Evolutionary conservation across 2,329 filamentous ascomycete species (phyloP), one percentile per base, ranked within the genome.

Genomic region (Paramyrothecium sp.): DNA sequence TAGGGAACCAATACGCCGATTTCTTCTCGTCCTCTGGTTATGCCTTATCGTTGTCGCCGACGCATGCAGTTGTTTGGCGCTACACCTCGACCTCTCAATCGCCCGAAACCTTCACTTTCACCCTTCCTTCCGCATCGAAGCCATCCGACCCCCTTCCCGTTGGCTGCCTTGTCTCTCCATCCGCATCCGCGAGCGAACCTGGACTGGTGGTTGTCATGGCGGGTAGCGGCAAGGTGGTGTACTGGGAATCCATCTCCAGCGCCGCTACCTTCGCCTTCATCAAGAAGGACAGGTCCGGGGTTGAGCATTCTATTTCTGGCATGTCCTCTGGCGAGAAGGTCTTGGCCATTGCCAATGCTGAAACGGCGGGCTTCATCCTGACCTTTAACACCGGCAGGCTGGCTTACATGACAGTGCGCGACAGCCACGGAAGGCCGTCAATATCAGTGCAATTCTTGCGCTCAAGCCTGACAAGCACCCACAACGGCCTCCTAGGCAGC

Each of bases 191-290:
- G n/a, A 85, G 86, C 52, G 90, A 96, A 64, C 89, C 93, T 34
- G 95, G 95, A 2, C 81, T 99, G 41, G 86, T 99, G 26, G 84
- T 97, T 41, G 82, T 98, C 41, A 91, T 94, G 77, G 90, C 94
- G 13, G 85, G 85, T 19, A 92, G 83, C 52, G 95, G 95, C 54
- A 93, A 89, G 72, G 86, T 98, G 54, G 88, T 91, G 49, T 98
- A 95, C 73, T 98, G 95, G 92, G 95, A 98, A 71, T 96, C 92
- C 44, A 90, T 98, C 61, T 92, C 94, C 56, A 92, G 88, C 71
- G 92, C 92, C 11, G 90, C 92, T 44, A 92, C 91, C 1, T 82
- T 96, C 56, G 91, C 90, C 61, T 85, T 96, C 46, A 90, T 94
- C 67, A 89, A 90, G 62, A 89, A 96, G 69, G 90, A 91, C 67